Base-by-base conservation (phyloP, 192 early-diverging fungal genomes). In the Coemansia sp. region DNA sequence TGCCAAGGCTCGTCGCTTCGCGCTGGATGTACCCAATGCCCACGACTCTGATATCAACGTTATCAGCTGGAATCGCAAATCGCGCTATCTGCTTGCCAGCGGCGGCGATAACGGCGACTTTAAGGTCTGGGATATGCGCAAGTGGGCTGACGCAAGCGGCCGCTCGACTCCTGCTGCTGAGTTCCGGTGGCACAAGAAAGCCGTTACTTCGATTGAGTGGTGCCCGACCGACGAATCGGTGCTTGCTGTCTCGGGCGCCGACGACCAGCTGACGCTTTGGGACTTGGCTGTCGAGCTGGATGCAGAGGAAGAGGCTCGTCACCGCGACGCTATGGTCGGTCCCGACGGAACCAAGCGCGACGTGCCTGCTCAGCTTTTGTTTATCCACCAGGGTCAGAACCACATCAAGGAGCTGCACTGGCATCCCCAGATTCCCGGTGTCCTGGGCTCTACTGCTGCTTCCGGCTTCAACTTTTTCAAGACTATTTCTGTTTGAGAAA, bases 121-220 rank as follows among this genome's bases (percentile, higher is more conserved):
- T 68, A 89, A 84, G 69, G 89, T 99, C 60, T 99, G 97, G 97
- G 97, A 99, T 83, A 83, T 99, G 64, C 90, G 84, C 60, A 81
- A 74, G 51, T 81, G 78, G 78, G 67, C 72, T 0, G 72, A 74
- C 46, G 35, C 78, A 19, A 81, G 58, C 45, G 65, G 69, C 56
- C 71, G 69, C 50, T 69, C 72, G 25, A 84, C 84, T 7, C 93
- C 97, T 1, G 93, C 93, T 13, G 97, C 97, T 8, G 86, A 86
- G 11, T 99, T 98, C 80, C 86, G 88, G 60, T 99, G 97, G 97
- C 95, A 99, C 77, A 86, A 85, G 53, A 83, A 78, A 45, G 88
- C 93, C 8, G 88, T 99, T 61, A 97, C 95, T 1, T 95, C 93
- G 18, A 93, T 99, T 65, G 97, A 99, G 81, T 99, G 95, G 95